Base-by-base conservation (phyloP, 2,329 filamentous ascomycete species). In the Exophiala sp. region DNA sequence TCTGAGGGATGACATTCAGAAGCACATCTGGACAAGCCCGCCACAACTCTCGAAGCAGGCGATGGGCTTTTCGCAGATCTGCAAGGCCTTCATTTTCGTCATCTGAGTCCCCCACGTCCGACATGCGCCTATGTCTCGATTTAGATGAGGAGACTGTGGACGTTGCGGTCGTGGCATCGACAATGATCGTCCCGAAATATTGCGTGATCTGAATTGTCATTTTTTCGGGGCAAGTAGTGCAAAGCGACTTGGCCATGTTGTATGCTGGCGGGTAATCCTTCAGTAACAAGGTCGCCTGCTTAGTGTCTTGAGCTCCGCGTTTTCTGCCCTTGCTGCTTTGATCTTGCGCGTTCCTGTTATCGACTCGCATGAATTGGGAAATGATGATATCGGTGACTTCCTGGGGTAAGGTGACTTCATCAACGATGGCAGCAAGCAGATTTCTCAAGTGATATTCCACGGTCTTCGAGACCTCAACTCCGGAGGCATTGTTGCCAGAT, bases 111-210 rank as follows among this genome's bases (percentile, higher is more conserved):
- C 79, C 79, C 14, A 75, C 73, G 32, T 76, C 77, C 52, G 77
- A 78, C 48, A 65, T 61, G 48, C 68, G 71, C 49, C 72, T 65
- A 52, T 71, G 73, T 22, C 60, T 57, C 21, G 63, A 59, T 56
- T 70, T 74, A 21, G 62, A 62, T 14, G 57, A 48, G 3, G 78
- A 79, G 32, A 53, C 49, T n/a, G 42, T 40, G 2, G 43, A 45
- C 11, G 49, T 37, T 6, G 54, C 46, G 13, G 50, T 45, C 30
- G 83, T 89, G 2, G 89, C 86, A 64, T 96, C 89, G 55, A 97
- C 82, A 50, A 98, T 94, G 44, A 97, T 89, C 49, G 95, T 89
- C 68, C 89, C 95, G 66, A 98, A 98, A 67, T 97, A 98, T 63
- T 95, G 89, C 59, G 88, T 91, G 48, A 97, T 85, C 59, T 94